phyloP scores from a whole-genome alignment of 1,139 yeast species.

The Cylindricascospora bacillispora region DNA sequence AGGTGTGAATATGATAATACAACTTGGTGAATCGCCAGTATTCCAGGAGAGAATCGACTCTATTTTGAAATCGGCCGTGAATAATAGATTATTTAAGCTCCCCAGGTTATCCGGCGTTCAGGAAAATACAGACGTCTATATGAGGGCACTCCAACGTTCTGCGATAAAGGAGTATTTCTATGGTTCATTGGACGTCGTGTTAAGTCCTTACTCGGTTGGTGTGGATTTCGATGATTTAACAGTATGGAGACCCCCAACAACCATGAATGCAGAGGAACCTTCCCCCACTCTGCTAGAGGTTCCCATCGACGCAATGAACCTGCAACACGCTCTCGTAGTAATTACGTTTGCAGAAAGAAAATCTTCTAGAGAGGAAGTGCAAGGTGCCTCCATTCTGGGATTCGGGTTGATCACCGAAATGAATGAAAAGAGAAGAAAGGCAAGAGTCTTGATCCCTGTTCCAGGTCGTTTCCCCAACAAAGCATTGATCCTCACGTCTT shows the following conservation, averaged over 20 bases:
- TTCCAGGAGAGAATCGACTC: background rate
- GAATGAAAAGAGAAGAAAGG: conserved; percentile 56
- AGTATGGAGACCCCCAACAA: conserved; percentile 34
- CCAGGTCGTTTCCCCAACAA: conserved; percentile 77
- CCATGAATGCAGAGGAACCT: conserved; percentile 6
- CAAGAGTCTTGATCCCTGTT: conserved; percentile 70
- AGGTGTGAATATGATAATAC: conserved; percentile 42
- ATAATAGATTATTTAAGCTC: conserved; percentile 12
- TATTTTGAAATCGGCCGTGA: conserved; percentile 8
- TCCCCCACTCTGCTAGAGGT: conserved; percentile 13
- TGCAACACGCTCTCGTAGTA: conserved; percentile 67
- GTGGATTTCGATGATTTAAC: conserved; percentile 37
- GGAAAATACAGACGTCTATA: conserved; percentile 57
- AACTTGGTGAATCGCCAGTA: conserved; percentile 23
- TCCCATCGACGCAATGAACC: conserved; percentile 18
- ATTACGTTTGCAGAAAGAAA: conserved; percentile 50
- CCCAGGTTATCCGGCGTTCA: conserved; percentile 32
- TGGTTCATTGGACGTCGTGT: conserved; percentile 49
- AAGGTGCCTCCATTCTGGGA: conserved; percentile 54
- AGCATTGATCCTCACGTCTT: conserved; percentile 52
- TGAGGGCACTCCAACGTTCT: conserved; percentile 60
- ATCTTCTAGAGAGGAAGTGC: conserved; percentile 39
- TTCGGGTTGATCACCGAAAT: conserved; percentile 41
- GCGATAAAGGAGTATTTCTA: conserved; percentile 81
- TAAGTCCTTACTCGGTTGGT: conserved; percentile 67